Conservation (phyloP, 768 basidiomycete species). For the Austroboletus eburneus region DNA sequence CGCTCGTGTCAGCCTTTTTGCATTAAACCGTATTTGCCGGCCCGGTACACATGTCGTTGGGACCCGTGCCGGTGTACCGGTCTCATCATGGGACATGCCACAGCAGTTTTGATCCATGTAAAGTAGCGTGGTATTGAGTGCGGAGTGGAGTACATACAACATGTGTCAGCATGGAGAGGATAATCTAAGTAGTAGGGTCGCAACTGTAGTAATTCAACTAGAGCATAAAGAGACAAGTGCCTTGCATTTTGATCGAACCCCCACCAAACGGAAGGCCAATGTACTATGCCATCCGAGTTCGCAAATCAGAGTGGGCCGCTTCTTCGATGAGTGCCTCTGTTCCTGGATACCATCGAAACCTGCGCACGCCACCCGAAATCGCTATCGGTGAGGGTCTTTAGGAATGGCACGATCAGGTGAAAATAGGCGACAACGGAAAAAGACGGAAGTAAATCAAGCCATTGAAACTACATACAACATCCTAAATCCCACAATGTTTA, state of each 20-base stretch:
- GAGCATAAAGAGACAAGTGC: background rate
- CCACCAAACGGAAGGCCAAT: background rate
- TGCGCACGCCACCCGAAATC: background rate
- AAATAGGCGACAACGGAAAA: background rate
- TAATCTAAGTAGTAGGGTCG: background rate
- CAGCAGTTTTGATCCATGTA: too few species aligned
- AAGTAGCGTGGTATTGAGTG: too few species aligned
- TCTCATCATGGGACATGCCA: too few species aligned
- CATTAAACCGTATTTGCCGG: too few species aligned
- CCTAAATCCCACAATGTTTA: constrained; percentile 9
- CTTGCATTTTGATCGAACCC: constrained; percentile 4
- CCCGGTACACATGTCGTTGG: too few species aligned
- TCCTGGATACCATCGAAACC: constrained; percentile 22
- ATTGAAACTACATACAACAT: constrained; percentile 10
- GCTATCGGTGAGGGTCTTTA: background rate
- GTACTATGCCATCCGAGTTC: background rate
- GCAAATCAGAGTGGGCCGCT: background rate
- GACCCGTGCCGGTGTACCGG: too few species aligned
- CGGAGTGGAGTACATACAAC: too few species aligned
- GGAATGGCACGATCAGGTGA: background rate
- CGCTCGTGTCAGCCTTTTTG: too few species aligned
- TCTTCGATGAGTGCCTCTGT: constrained; percentile 3
- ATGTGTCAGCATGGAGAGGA: too few species aligned
- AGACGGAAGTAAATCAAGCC: constrained; percentile 3
- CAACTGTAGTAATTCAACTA: too few species aligned